phyloP scores from a whole-genome alignment of 2,329 filamentous ascomycete genomes.

The Atkinsonella texensis region DNA sequence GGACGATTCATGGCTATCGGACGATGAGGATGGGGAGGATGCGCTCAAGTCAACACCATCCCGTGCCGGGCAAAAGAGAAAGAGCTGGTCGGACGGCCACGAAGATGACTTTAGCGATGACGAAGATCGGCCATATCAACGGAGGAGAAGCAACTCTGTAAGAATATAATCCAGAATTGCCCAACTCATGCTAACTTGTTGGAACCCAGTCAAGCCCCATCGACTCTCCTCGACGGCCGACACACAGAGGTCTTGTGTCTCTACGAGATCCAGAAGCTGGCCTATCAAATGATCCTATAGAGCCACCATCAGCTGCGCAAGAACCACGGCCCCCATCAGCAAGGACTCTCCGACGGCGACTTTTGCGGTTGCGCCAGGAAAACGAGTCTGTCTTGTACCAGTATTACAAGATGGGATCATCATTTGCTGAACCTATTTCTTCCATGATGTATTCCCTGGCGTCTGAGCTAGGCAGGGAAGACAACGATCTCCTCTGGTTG shows the following conservation, averaged over 20 bases:
- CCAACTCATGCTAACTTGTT: neutral
- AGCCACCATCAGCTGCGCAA: constrained; percentile 47
- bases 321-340: constrained; percentile 54
- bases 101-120: constrained; percentile 62
- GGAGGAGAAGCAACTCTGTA: constrained; percentile 82
- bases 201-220: constrained; percentile 48
- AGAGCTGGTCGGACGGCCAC: constrained; percentile 62
- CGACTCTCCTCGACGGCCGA: constrained; percentile 48
- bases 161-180: constrained; percentile 13
- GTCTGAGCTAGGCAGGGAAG: constrained; percentile 87
- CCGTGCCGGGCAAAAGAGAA: constrained; percentile 56
- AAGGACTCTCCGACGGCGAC: constrained; percentile 55
- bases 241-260: constrained; percentile 47
- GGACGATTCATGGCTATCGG: constrained; percentile 46
- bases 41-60: constrained; percentile 25
- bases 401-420: constrained; percentile 80
- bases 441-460: constrained; percentile 91
- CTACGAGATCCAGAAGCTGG: constrained; percentile 34
- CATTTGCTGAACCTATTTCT: constrained; percentile 89
- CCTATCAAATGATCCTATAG: constrained; percentile 35
- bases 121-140: constrained; percentile 63
- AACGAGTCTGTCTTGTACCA: constrained; percentile 64
- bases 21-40: constrained; percentile 45
- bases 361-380: constrained; percentile 63
- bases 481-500: constrained; percentile 92